Conservation (phyloP, 345 rosid species). For the Moricandia arvensis region DNA sequence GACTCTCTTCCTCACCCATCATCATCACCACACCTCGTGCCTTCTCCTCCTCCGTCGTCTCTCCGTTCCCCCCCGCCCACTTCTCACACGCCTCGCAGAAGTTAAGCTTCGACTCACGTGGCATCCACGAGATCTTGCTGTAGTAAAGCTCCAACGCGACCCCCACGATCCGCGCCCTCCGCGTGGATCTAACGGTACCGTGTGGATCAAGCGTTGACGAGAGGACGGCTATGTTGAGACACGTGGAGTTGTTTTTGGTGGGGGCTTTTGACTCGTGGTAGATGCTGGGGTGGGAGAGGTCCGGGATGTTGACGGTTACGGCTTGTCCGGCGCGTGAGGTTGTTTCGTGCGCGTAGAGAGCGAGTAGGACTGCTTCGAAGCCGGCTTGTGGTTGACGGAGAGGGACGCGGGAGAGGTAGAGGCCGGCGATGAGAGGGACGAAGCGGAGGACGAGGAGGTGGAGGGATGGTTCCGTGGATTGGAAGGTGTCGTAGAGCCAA, state of each 20-base stretch:
- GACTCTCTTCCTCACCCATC: slow-evolving; percentile 17
- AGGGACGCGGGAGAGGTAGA: slow-evolving; percentile 72
- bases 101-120: slow-evolving; percentile 59
- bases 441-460: slow-evolving; percentile 73
- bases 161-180: slow-evolving; percentile 66
- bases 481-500: slow-evolving; percentile 93
- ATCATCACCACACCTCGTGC: slow-evolving; percentile 20
- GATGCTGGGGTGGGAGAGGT: slow-evolving; percentile 64
- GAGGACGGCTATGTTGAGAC: slow-evolving; percentile 57
- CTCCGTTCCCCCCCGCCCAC: slow-evolving; percentile 61
- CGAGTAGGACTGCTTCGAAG: slow-evolving; percentile 74
- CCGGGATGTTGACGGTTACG: slow-evolving; percentile 61
- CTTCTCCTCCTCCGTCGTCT: not conserved
- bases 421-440: slow-evolving; percentile 66
- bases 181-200: slow-evolving; percentile 70
- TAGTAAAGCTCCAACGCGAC: slow-evolving; percentile 76
- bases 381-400: slow-evolving; percentile 69
- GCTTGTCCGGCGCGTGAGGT: slow-evolving; percentile 62
- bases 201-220: slow-evolving; percentile 77
- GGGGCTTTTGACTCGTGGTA: slow-evolving; percentile 66
- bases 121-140: slow-evolving; percentile 53
- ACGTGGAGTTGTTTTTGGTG: slow-evolving; percentile 43
- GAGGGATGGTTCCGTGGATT: slow-evolving; percentile 53
- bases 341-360: slow-evolving; percentile 78
- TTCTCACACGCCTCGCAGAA: slow-evolving; percentile 65